Base-by-base conservation (phyloP, 2,329 filamentous ascomycete species). In the Fusarium albosuccineum region DNA sequence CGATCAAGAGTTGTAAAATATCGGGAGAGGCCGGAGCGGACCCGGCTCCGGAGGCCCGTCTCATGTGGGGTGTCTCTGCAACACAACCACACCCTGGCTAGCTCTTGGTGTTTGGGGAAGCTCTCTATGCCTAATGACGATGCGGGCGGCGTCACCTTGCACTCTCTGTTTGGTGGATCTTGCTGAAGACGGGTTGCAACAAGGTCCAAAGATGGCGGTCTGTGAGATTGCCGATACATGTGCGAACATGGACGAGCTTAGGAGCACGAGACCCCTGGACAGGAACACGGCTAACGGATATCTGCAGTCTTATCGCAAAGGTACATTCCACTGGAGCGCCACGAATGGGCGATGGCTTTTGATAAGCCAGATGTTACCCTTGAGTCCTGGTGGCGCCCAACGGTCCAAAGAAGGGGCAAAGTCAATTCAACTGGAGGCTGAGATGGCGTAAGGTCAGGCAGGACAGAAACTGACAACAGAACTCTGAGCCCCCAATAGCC, bases 11-110 rank as follows among this genome's bases (percentile, higher is more conserved):
- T 26, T 36, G 33, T 29, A 61, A 49, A 9, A 34, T n/a, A 46
- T 66, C 65, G 65, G 65, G 44, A 68, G 64, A 48, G 60, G 40
- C 56, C 65, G 65, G 33, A 60, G 44, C 60, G 46, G 62, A 57
- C 36, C 65, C 65, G 64, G 51, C 62, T 57, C 64, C 58, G 64
- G 64, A 41, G 55, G 57, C n/a, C 57, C 48, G 51, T 42, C 36
- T 29, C 11, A 22, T 13, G 36, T 17, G 26, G 26, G 52, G 40
- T 17, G 29, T 33, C 39, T 64, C 52, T 56, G 45, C 55, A 53
- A 33, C 34, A 37, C 9, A 17, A 33, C 27, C 9, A 49, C 30
- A 36, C 33, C 22, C 56, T 22, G 22, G 22, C 22, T 22, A 22
- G 22, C 60, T 51, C 44, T 13, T 22, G 45, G 27, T 10, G 26